A percentile compares a stretch with the other conserved stretches of the same genome.
Conservation (phyloP, 2,329 filamentous ascomycete genomes). For the Colletotrichum sp. region DNA sequence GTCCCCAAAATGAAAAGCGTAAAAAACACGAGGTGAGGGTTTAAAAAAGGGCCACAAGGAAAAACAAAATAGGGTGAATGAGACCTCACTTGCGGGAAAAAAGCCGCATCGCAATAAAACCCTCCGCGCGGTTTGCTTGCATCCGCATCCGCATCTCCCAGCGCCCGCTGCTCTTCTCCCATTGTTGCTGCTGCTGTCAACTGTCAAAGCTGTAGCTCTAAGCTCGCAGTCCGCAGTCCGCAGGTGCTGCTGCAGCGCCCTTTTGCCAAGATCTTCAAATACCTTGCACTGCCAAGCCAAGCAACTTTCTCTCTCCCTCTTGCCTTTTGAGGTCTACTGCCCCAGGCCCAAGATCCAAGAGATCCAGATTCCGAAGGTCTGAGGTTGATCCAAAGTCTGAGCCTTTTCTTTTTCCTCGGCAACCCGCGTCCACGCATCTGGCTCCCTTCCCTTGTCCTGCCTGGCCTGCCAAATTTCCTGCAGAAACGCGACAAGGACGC, state of each 20-base stretch:
- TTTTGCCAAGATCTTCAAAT: conserved; percentile 12
- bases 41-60: background rate
- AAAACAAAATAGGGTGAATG: background rate
- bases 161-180: background rate
- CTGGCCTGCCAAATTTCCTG: background rate
- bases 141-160: background rate
- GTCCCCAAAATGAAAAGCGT: background rate
- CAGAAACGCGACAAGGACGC: background rate
- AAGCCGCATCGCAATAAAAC: conserved; percentile 12
- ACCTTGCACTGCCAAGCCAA: conserved; percentile 10
- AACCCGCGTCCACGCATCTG: background rate
- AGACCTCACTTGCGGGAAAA: background rate
- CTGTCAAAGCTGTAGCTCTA: background rate
- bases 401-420: background rate
- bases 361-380: background rate
- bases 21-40: background rate
- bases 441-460: background rate
- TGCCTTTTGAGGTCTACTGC: background rate
- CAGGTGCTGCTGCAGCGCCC: background rate
- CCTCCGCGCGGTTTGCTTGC: background rate
- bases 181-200: background rate
- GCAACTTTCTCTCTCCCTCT: background rate
- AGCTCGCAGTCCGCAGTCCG: background rate
- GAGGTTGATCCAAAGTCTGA: background rate
- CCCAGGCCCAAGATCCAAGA: background rate